A percentile compares a stretch with the other conserved stretches of the same genome.
phyloP scores from a whole-genome alignment of 345 rosid species.

The Eucalyptus sp. region DNA sequence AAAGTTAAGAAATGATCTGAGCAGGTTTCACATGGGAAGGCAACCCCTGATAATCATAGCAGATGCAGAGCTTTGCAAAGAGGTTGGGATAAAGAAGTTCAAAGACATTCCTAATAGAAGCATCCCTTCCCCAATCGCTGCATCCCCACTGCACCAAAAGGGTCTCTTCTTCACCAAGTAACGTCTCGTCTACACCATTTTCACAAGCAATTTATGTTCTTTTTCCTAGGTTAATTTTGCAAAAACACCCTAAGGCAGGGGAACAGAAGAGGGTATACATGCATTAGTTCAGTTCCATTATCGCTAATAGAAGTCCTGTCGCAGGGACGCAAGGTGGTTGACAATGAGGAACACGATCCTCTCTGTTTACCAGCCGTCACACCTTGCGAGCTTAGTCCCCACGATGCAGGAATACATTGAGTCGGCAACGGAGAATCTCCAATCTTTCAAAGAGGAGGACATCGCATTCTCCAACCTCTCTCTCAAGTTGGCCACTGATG shows the following conservation, averaged over 20 bases:
- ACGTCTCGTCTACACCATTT: neutral
- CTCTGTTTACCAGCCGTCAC: constrained; percentile 85
- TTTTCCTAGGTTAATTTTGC: neutral
- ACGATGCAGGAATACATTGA: constrained; percentile 64
- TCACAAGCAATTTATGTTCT: neutral
- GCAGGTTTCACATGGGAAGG: constrained; percentile 97
- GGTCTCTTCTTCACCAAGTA: constrained; percentile 96
- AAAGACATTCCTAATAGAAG: constrained; percentile 79
- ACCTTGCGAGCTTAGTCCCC: constrained; percentile 66
- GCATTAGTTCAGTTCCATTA: neutral
- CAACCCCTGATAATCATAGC: constrained; percentile 83
- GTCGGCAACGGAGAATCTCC: constrained; percentile 44
- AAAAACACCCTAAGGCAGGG: neutral
- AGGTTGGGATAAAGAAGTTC: constrained; percentile 88
- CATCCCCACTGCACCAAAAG: constrained; percentile 91
- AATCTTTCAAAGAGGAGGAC: constrained; percentile 21
- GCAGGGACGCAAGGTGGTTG: constrained; percentile 82
- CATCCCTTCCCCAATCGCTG: constrained; percentile 86
- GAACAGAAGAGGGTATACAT: neutral
- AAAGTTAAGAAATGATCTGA: neutral
- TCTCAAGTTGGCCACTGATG: constrained; percentile 78
- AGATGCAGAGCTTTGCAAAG: constrained; percentile 75
- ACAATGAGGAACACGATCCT: constrained; percentile 78
- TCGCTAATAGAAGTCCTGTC: neutral
- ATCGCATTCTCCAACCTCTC: constrained; percentile 57